Percentiles rank a stretch among this genome's conserved stretches.
Conservation (phyloP, 306 rosid species). For the Vigna radiata region DNA sequence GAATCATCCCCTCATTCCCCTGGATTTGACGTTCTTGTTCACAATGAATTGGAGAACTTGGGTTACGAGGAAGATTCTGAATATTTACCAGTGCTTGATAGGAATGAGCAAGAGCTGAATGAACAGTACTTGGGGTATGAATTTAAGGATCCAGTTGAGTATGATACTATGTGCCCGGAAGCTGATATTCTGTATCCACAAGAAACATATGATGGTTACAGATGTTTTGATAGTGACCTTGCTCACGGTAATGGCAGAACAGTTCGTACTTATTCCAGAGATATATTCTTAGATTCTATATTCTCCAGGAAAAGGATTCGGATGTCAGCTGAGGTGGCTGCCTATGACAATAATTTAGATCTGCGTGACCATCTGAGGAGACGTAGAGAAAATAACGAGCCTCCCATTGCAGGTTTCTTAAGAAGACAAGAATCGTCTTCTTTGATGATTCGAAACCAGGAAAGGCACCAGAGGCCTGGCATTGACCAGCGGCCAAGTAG, state of each 20-base stretch:
- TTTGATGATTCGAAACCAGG: constrained; percentile 46
- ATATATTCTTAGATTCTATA: constrained; percentile 53
- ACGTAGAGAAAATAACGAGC: constrained; percentile 51
- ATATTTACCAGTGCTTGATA: constrained; percentile 52
- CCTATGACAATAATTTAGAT: constrained; percentile 56
- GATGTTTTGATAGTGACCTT: constrained; percentile 50
- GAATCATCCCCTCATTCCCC: constrained; percentile 68
- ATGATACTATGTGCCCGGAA: constrained; percentile 52
- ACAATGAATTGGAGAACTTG: constrained; percentile 56
- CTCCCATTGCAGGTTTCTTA: constrained; percentile 47
- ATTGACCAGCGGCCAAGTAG: constrained; percentile 45
- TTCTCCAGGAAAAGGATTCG: constrained; percentile 60
- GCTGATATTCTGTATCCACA: constrained; percentile 56
- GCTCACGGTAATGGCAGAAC: constrained; percentile 46
- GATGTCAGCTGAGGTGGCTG: constrained; percentile 52
- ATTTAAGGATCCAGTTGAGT: constrained; percentile 55
- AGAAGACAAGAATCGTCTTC: constrained; percentile 58
- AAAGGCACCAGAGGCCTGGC: constrained; percentile 46
- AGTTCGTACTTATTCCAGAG: constrained; percentile 50
- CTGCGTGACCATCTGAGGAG: constrained; percentile 72
- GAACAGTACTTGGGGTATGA: constrained; percentile 54
- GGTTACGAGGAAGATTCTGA: constrained; percentile 59
- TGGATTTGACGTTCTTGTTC: constrained; percentile 93
- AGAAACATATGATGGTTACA: constrained; percentile 46
- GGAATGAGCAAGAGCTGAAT: constrained; percentile 52